Base-by-base conservation (phyloP, 371 early-diverging fungal species). In the Parasitella parasitica region DNA sequence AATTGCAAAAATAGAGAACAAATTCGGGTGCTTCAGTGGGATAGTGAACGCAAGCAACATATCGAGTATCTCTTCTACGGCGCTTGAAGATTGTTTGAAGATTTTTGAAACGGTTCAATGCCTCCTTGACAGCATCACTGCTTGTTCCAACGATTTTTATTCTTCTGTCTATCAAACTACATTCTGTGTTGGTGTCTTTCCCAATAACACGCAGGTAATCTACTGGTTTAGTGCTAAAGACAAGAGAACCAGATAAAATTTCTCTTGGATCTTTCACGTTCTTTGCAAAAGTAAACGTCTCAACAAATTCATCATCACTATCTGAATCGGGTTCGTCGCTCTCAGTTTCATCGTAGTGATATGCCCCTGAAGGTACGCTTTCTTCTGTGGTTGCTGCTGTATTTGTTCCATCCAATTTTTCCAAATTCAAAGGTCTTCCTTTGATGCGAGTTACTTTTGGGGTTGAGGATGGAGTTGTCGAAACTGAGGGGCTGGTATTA, bases 251-350 rank as follows among this genome's bases (percentile, higher is more conserved):
- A 13, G 51, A 56, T 37, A 70, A 37, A 6, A 70, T 39, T 20
- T 62, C 66, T 4, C 35, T 58, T 1, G 71, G 71, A 34, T 70
- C 50, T 0, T 18, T 13, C 3, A 70, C 35, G 11, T 70, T 70
- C 24, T 70, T 70, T 3, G 71, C 71, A 66, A 70, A 66, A 0
- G 59, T 57, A 30, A 70, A 70, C 4, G 60, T 70, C 12, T 66
- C 66, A 4, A 51, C 49, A 56, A 38, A 61, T 46, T 65, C 71
- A 30, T 58, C 63, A 2, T 66, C 57, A 15, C 56, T 46, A 0
- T 59, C 55, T 20, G 41, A 18, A 11, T 57, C 66, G 3, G 63
- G 50, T 15, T 50, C 66, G 34, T 70, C 65, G 32, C 64, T 65
- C 32, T 70, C 70, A 12, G 66, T 69, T n/a, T 63, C 65, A 3